These are phyloP conservation scores for Coemansia sp. DNA, from an alignment of 192 early-diverging fungal species.

Conservation along the genomic window DNA sequence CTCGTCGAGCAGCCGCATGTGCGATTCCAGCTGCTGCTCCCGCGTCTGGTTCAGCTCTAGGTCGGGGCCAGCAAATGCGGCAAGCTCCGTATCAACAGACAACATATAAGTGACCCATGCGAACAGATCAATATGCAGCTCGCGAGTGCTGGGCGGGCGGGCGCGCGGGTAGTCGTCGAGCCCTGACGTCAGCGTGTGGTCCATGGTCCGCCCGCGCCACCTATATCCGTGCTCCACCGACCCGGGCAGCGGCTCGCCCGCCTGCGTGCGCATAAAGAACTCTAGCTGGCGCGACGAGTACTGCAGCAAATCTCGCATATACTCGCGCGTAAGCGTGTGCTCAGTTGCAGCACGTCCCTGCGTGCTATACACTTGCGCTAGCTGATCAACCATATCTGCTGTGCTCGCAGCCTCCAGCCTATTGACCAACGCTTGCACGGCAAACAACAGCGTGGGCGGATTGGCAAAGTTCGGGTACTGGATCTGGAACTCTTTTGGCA, in stretches of 20 bases:
- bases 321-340: conserved; percentile 43
- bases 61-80: background rate
- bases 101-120: conserved; percentile 40
- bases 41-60: background rate
- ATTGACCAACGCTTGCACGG: conserved; percentile 58
- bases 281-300: conserved; percentile 68
- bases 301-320: conserved; percentile 59
- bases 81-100: conserved; percentile 16
- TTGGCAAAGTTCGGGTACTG: conserved; percentile 93
- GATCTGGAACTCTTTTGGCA: conserved; percentile 87
- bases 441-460: conserved; percentile 81
- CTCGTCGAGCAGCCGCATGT: conserved; percentile 26
- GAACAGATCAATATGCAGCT: conserved; percentile 46
- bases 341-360: background rate
- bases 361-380: conserved; percentile 2
- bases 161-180: conserved; percentile 94
- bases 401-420: background rate
- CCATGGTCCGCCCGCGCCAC: conserved; percentile 83
- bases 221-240: conserved; percentile 66
- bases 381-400: background rate
- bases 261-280: conserved; percentile 82
- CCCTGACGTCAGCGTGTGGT: conserved; percentile 87
- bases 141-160: conserved; percentile 59
- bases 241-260: conserved; percentile 43
- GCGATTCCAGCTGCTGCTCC: conserved; percentile 13